Evolutionary conservation across 495 filamentous ascomycete species (phyloP).

Genomic region (Daldinia caldariorum): DNA sequence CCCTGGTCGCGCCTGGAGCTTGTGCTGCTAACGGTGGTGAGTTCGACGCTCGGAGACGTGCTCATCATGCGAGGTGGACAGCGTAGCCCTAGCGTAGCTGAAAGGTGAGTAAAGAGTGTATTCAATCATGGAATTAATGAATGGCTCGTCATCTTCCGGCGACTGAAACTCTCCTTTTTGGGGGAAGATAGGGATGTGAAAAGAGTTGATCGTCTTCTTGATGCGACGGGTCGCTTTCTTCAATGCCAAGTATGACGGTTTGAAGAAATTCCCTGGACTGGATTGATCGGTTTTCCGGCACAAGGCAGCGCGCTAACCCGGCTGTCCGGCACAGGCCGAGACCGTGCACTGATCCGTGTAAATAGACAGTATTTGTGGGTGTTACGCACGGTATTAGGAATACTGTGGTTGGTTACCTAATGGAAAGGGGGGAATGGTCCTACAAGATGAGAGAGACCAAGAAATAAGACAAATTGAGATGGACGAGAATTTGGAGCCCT

Average conservation of each 20-base stretch:
- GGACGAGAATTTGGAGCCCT: no score
- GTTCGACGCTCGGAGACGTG: slow-evolving; percentile 37
- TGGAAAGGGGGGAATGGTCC: background rate
- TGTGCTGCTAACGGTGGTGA: slow-evolving; percentile 27
- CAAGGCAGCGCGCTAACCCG: slow-evolving; percentile 41
- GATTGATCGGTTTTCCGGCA: slow-evolving; percentile 44
- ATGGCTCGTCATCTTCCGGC: slow-evolving; percentile 38
- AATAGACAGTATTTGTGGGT: slow-evolving; percentile 20
- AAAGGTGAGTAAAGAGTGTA: slow-evolving; percentile 18
- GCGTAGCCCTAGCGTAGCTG: slow-evolving; percentile 5
- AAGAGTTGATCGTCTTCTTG: slow-evolving; percentile 22
- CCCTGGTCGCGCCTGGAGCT: slow-evolving; percentile 10
- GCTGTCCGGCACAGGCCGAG: slow-evolving; percentile 46
- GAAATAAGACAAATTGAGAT: background rate
- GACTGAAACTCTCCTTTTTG: slow-evolving; percentile 24
- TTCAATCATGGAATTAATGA: slow-evolving; percentile 44
- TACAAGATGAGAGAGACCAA: slow-evolving; percentile 1
- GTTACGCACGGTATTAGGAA: slow-evolving; percentile 10
- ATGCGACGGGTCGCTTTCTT: slow-evolving; percentile 35
- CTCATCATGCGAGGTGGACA: slow-evolving; percentile 36
- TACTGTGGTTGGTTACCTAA: slow-evolving; percentile 5
- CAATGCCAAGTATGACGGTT: slow-evolving; percentile 43
- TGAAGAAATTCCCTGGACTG: slow-evolving; percentile 39
- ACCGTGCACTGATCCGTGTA: slow-evolving; percentile 38
- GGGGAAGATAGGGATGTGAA: slow-evolving; percentile 30